phyloP scores from a whole-genome alignment of 352 stramenopile species.

The Phytophthora meadii region DNA sequence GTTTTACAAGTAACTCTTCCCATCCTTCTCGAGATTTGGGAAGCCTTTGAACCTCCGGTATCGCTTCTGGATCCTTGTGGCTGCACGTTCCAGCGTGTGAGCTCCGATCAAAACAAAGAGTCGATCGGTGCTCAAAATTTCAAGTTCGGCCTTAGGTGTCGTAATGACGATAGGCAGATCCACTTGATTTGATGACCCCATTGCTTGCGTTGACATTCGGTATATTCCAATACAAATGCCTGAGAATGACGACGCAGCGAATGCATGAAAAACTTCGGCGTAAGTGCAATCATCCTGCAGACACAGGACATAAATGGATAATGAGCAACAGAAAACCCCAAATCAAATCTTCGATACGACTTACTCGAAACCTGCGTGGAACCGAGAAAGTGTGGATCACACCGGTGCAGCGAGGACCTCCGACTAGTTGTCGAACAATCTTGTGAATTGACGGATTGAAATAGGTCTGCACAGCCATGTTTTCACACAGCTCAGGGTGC shows the following conservation, averaged over 20 bases:
- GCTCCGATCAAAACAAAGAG: constrained; percentile 81
- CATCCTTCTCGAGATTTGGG: constrained; percentile 8
- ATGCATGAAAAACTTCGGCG: constrained; percentile 64
- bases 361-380: constrained; percentile 50
- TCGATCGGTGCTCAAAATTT: constrained; percentile 59
- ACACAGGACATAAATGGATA: no score
- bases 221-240: constrained; percentile 82
- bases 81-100: constrained; percentile 76
- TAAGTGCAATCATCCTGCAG: constrained; percentile 54
- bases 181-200: constrained; percentile 42
- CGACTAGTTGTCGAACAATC: constrained; percentile 83
- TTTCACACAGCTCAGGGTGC: constrained; percentile 86
- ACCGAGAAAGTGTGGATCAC: constrained; percentile 72
- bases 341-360: constrained; percentile 8
- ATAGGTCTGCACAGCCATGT: constrained; percentile 85
- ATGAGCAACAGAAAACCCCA: background rate
- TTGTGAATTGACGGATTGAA: constrained; percentile 89
- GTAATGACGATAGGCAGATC: constrained; percentile 83
- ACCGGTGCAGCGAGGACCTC: constrained; percentile 76
- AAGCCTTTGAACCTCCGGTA: constrained; percentile 43
- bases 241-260: constrained; percentile 64
- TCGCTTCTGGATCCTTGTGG: constrained; percentile 59
- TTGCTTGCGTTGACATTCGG: constrained; percentile 62
- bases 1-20: constrained; percentile 9
- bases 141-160: constrained; percentile 57